Percentiles rank a stretch among this genome's conserved stretches.
Evolutionary conservation across 805 yeast species (phyloP).

Genomic region (Yamadazyma insecticola): DNA sequence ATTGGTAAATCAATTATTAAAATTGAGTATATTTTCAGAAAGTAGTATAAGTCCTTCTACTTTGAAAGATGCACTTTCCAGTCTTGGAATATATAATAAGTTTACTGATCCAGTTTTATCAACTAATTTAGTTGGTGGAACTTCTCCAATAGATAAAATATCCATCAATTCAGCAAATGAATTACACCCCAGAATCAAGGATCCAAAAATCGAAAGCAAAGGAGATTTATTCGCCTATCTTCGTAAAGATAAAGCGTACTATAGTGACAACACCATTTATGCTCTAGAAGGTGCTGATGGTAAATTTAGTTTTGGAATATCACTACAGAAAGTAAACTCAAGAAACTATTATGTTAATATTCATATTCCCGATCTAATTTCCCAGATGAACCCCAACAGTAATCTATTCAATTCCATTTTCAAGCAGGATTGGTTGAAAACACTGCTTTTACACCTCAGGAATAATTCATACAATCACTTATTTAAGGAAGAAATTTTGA

Average conservation of each 20-base stretch:
- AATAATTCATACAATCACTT: constrained; percentile 3
- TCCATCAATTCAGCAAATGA: constrained; percentile 16
- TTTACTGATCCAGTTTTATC: constrained; percentile 9
- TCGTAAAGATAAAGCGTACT: constrained; percentile 18
- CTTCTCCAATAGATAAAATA: constrained; percentile 3
- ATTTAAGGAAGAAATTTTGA: constrained; percentile 13
- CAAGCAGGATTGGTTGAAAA: too few relatives aligned
- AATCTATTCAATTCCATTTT: constrained; percentile 11
- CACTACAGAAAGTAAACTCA: constrained; percentile 32
- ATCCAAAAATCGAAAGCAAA: too few relatives aligned
- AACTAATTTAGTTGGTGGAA: constrained; percentile 4
- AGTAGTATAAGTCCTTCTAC: background rate
- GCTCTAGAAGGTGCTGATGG: too few relatives aligned
- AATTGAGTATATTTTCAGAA: constrained; percentile 3
- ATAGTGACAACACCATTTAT: constrained; percentile 26
- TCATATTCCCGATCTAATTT: constrained; percentile 40
- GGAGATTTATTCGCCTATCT: constrained; percentile 31
- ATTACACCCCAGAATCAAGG: constrained; percentile 7
- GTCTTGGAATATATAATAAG: constrained; percentile 5
- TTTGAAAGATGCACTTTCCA: constrained; percentile 1
- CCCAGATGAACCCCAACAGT: constrained; percentile 28
- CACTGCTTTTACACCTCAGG: too few relatives aligned
- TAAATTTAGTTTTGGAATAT: constrained; percentile 21
- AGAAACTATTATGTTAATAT: constrained; percentile 31
- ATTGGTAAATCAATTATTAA: background rate